Evolutionary conservation across 2,329 filamentous ascomycete species (phyloP).

Genomic region (Hypoxylon sp.): DNA sequence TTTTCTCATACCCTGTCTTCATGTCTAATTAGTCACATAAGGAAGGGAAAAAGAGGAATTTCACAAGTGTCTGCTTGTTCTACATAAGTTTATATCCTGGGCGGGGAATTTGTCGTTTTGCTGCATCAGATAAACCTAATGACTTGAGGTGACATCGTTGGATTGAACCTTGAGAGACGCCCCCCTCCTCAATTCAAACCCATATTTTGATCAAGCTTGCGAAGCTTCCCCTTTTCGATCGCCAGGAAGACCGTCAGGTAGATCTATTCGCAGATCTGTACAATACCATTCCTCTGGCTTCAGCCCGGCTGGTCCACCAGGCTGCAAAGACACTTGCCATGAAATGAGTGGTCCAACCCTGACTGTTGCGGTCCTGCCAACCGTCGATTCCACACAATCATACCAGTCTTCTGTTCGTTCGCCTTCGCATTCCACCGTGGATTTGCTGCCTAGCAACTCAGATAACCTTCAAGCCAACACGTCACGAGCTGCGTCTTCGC

Average conservation of each 20-base stretch:
- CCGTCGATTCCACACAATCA: conserved; percentile 58
- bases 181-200: conserved; percentile 16
- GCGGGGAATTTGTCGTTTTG: conserved; percentile 24
- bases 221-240: conserved; percentile 35
- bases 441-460: conserved; percentile 34
- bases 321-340: conserved; percentile 54
- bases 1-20: conserved; percentile 24
- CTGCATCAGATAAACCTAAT: conserved; percentile 42
- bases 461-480: conserved; percentile 33
- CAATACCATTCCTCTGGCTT: conserved; percentile 29
- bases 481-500: conserved; percentile 29
- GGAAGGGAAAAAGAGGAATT: conserved; percentile 9
- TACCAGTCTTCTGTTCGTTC: conserved; percentile 49
- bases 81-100: conserved; percentile 21
- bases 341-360: conserved; percentile 62
- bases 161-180: conserved; percentile 40
- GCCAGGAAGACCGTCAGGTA: conserved; percentile 32
- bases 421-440: conserved; percentile 54
- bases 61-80: conserved; percentile 16
- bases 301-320: conserved; percentile 45
- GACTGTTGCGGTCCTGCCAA: conserved; percentile 58
- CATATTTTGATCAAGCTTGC: conserved; percentile 1
- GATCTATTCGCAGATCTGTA: conserved; percentile 42
- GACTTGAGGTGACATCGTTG: conserved; percentile 44
- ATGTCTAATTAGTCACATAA: conserved; percentile 2